Evolutionary conservation across 1,284 basidiomycete species (phyloP), one percentile per base, ranked within the genome.

Genomic region (Anthracocystis panici-leucophaei): DNA sequence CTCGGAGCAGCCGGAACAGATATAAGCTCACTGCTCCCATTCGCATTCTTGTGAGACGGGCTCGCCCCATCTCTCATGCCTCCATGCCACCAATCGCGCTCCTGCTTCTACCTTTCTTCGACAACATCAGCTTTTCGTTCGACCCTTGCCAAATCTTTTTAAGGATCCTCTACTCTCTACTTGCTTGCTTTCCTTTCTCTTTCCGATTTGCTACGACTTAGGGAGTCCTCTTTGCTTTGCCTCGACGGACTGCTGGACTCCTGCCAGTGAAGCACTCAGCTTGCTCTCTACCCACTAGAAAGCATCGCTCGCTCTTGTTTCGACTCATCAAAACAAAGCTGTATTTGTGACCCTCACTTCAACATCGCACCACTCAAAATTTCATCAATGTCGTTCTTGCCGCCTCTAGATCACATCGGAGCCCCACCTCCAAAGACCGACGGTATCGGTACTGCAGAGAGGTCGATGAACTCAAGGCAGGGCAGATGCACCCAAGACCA

Each of bases 191-290:
- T 25, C 41, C 23, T 31, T 41, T 53, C 25, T 25, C 1, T 31
- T 21, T 41, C 46, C 45, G 40, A 5, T 16, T 52, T 55, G 38
- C 59, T 60, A n/a, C 45, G 40, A 11, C 38, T 29, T 16, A n/a
- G 27, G 48, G 29, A 31, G 33, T 25, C 27, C n/a, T 29, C 53
- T 12, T 33, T 9, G 12, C 10, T 14, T 23, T 33, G 42, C 41
- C 21, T 48, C 55, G 25, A 27, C 49, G 12, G 41, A 46, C 21
- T 52, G 61, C 61, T 57, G 54, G 16, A 35, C 52, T 29, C 33
- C 29, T n/a, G 8, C 25, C 12, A 8, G 29, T 46, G 23, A 18
- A 5, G 46, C 16, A 29, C 10, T 27, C 46, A 29, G 46, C 46
- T 48, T 48, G 46, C 46, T 48, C 25, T 48, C 44, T 46, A 16